A percentile compares a stretch with the other conserved stretches of the same genome.
phyloP scores from a whole-genome alignment of 2,329 filamentous ascomycete genomes.

The Penicillium crustosum region DNA sequence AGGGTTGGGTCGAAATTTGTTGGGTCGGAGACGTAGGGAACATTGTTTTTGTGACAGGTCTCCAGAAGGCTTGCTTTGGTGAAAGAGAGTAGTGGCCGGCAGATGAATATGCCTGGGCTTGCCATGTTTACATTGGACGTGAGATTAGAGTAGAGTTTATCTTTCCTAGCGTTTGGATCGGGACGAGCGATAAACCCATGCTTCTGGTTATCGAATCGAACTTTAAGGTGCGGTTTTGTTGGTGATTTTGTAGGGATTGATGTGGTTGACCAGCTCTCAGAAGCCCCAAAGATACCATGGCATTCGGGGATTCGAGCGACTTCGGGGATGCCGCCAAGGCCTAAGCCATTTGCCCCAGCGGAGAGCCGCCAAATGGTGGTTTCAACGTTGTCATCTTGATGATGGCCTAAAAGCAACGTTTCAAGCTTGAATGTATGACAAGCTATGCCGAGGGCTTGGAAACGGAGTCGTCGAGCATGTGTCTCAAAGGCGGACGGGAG shows the following conservation, averaged over 20 bases:
- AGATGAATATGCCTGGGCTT: constrained; percentile 38
- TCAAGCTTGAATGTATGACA: constrained; percentile 56
- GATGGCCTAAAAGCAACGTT: constrained; percentile 77
- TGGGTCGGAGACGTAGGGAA: constrained; percentile 79
- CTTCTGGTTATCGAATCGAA: constrained; percentile 9
- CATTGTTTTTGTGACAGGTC: constrained; percentile 65
- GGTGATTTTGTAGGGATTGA: constrained; percentile 28
- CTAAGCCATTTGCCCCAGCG: constrained; percentile 65
- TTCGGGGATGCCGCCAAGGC: constrained; percentile 67
- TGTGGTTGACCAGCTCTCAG: constrained; percentile 61
- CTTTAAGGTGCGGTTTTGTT: constrained; percentile 3
- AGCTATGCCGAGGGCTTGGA: constrained; percentile 64
- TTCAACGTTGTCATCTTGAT: constrained; percentile 87
- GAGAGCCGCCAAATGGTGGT: constrained; percentile 79
- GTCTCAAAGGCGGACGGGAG: constrained; percentile 70
- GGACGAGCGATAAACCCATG: neutral
- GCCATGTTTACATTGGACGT: constrained; percentile 23
- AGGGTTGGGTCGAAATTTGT: constrained; percentile 78
- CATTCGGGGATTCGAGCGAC: constrained; percentile 79
- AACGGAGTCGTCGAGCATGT: constrained; percentile 70
- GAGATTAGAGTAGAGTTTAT: neutral
- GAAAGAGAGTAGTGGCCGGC: constrained; percentile 48
- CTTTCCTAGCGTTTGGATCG: neutral
- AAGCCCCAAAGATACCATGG: constrained; percentile 68
- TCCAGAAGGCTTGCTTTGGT: constrained; percentile 65